Base-by-base conservation (phyloP, 2,329 filamentous ascomycete species). In the Fusarium sacchari region DNA sequence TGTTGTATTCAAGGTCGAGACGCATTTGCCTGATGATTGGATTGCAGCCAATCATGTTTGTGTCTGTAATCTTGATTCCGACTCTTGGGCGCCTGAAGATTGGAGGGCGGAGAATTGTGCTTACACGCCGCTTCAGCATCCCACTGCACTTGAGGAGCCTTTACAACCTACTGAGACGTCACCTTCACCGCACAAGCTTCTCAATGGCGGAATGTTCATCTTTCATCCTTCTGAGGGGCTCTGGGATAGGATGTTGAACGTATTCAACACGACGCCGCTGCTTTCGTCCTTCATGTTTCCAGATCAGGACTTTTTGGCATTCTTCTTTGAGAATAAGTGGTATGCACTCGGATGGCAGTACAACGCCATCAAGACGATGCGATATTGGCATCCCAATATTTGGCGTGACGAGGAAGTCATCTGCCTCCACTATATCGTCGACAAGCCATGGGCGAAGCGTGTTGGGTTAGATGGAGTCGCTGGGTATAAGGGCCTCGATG, bases 291-390 rank as follows among this genome's bases (percentile, higher is more conserved):
- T 70, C n/a, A 64, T 72, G 64, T 76, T 76, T 18, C 74, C 73
- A 1, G 74, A 76, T 1, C 74, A 76, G 36, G 74, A 76, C 2
- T 76, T 76, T 0, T 15, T 76, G 1, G 73, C 74, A 0, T 56
- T 68, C 56, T 76, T 76, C 30, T 76, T 76, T 7, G 46, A 64
- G 14, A 57, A 60, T 9, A 74, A 60, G 46, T 76, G 74, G 74
- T 64, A 72, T 18, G 74, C 73, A 3, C 36, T 76, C 14, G 73
- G 74, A 11, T 76, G 74, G 74, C 73, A 76, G 53, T 76, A 72
- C 22, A 76, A 76, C 6, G 74, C 74, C 0, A 72, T 76, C 43
- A 76, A 76, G 52, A 76, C 74, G 5, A 76, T 76, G 74, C 59
- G 71, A 12, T 72, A 76, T 44, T 76, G 74, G 74, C 74, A 76